Evolutionary conservation across 768 basidiomycete species (phyloP), one percentile per base, ranked within the genome.

Genomic region (Pleurotus pulmonarius): DNA sequence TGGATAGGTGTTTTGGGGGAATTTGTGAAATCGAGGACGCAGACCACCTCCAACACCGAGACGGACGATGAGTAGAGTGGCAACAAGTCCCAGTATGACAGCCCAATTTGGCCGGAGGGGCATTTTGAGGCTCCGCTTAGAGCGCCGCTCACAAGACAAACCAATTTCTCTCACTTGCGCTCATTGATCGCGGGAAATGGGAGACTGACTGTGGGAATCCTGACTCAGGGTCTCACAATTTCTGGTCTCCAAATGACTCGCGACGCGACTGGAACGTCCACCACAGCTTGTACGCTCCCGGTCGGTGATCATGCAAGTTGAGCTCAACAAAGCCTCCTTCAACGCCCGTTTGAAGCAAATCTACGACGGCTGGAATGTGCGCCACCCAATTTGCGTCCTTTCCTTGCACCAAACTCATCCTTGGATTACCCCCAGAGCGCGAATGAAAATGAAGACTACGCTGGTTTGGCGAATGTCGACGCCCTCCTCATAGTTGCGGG

Each of bases 401-500:
- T 25, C 22, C 39, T 49, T 51, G 38, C 55, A 56, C 60, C 49
- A 53, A 57, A 58, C 41, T 44, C 41, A 44, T 59, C 46, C 15
- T 15, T 34, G 25, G 47, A 20, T 57, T 59, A n/a, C 56, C 57
- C 58, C 18, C 60, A 91, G 90, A 81, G 72, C 69, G 85, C 87
- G 58, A 77, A 68, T 62, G 76, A 85, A 64, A 84, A 85, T 60
- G 87, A 89, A 45, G 91, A 92, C 61, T 87, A 83, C 63, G 79
- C 77, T 60, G 77, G 87, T 7, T 75, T 93, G 72, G 78, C 81
- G 4, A 83, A 83, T 58, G 77, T 77, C 6, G 90, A 91, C 63
- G 87, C 87, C 13, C 73, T 94, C 20, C 66, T 92, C 3, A 73
- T 93, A 12, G 66, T 85, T 26, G 85, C 91, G 37, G 92, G 91